These are phyloP conservation scores for Pythium volutum DNA, from an alignment of 352 stramenopile species.

Conservation along the genomic window DNA sequence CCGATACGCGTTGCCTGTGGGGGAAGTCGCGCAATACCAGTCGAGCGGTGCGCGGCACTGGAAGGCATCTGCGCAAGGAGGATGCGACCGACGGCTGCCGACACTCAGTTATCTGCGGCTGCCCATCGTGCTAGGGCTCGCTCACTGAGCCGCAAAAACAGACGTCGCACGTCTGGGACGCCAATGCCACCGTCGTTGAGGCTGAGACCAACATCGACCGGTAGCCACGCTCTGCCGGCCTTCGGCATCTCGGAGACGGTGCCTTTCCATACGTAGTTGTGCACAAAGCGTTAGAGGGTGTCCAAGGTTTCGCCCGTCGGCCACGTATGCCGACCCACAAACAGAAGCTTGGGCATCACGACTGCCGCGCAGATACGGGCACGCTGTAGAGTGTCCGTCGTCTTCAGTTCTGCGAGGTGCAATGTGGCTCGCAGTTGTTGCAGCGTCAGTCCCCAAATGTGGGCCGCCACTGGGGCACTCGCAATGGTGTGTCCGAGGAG, in stretches of 20 bases:
- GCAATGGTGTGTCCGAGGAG: neutral
- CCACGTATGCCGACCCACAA: constrained; percentile 1
- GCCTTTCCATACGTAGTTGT: constrained; percentile 3
- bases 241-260: neutral
- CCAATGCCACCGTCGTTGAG: neutral
- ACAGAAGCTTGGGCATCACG: constrained; percentile 14
- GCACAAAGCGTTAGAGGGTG: neutral
- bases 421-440: constrained; percentile 1
- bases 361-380: neutral
- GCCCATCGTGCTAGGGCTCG: neutral
- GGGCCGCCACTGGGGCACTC: neutral
- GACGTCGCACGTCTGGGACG: neutral
- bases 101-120: neutral
- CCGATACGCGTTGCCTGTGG: neutral
- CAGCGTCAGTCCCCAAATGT: too few relatives aligned
- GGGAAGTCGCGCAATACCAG: neutral
- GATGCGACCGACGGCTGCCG: neutral
- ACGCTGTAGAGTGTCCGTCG: constrained; percentile 3
- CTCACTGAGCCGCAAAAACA: neutral
- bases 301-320: neutral
- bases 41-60: neutral
- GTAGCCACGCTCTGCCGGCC: neutral
- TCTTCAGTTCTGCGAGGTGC: neutral
- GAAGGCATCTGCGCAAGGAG: neutral
- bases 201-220: neutral